Base-by-base conservation (phyloP, 208 protist species). In the Angomonas ambiguus region DNA sequence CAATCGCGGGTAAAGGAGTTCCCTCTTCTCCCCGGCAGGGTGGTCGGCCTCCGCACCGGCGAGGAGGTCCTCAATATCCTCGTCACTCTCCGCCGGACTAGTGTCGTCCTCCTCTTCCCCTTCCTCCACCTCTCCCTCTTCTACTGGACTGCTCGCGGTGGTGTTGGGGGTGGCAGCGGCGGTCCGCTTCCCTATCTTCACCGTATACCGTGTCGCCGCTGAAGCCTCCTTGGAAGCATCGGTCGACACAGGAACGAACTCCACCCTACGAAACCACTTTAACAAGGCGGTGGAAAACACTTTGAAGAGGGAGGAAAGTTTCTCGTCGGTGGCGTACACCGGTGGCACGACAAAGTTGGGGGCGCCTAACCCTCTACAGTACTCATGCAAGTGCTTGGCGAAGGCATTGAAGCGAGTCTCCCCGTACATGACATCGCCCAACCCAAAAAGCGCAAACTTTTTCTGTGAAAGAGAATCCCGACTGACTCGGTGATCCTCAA, bases 1-100 rank as follows among this genome's bases (percentile, higher is more conserved):
- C 32, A 98, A 80, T 11, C 80, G 74, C 1, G 87, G 85, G 74
- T 95, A 97, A 22, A 98, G 67, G 71, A 98, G 90, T 35, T 73
- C 76, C 35, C n/a, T 55, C 1, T 56, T 61, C 30, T 51, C 72
- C 27, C 32, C 49, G 63, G 51, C 38, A 48, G 74, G 62, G 56
- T 72, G 60, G 59, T 65, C 75, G 27, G 38, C 62, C 27, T 78
- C 67, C 41, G 79, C 76, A 10, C 84, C 84, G 33, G 87, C 73
- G 20, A 87, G 71, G 35, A 92, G 56, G 51, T 92, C 86, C 66
- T 95, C 82, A 32, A 80, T 68, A 34, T 72, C 62, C 56, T 65
- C 55, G 38, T 71, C 62, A 10, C 64, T 65, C 67, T 77, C 71
- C 32, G 76, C 64, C 16, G 53, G 67, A 38, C 66, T 65, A 41